A percentile compares a stretch with the other conserved stretches of the same genome.
Evolutionary conservation across 371 early-diverging fungal species (phyloP).

Genomic region (Choanephora cucurbitarum): DNA sequence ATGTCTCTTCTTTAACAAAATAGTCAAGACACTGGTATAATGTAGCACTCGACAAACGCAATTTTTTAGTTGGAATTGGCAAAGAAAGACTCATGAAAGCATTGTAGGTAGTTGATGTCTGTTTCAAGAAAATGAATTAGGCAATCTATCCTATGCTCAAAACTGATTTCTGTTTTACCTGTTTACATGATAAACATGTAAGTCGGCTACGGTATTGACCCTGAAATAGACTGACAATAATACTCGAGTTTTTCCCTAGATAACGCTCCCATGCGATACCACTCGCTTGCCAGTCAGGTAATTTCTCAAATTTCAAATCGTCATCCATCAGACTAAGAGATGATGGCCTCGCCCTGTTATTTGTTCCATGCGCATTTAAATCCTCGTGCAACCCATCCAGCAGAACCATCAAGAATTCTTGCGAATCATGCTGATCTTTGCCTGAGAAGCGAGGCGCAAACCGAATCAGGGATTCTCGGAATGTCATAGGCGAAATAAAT

Average conservation of each 20-base stretch:
- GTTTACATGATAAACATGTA: conserved; percentile 78
- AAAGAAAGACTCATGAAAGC: conserved; percentile 91
- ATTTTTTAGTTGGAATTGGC: conserved; percentile 77
- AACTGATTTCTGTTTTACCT: conserved; percentile 2
- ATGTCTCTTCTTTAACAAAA: conserved; percentile 81
- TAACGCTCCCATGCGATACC: conserved; percentile 83
- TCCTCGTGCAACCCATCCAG: conserved; percentile 82
- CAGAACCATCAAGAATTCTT: conserved; percentile 74
- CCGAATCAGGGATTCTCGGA: conserved; percentile 55
- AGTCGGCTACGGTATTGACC: conserved; percentile 83
- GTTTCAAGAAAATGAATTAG: background rate
- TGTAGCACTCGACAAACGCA: conserved; percentile 41
- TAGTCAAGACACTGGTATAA: conserved; percentile 83
- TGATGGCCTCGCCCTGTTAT: conserved; percentile 24
- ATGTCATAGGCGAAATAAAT: conserved; percentile 53
- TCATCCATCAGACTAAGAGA: conserved; percentile 34
- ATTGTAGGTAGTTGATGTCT: conserved; percentile 90
- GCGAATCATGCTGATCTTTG: conserved; percentile 79
- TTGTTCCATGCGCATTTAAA: conserved; percentile 40
- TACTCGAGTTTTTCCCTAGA: conserved; percentile 74
- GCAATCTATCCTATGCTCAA: background rate
- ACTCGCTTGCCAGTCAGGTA: conserved; percentile 58
- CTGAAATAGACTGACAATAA: conserved; percentile 91
- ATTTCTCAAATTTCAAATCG: conserved; percentile 42
- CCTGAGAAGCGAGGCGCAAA: conserved; percentile 70